Evolutionary conservation across 1,284 basidiomycete species (phyloP), one percentile per base, ranked within the genome.

Genomic region (Irpex sp.): DNA sequence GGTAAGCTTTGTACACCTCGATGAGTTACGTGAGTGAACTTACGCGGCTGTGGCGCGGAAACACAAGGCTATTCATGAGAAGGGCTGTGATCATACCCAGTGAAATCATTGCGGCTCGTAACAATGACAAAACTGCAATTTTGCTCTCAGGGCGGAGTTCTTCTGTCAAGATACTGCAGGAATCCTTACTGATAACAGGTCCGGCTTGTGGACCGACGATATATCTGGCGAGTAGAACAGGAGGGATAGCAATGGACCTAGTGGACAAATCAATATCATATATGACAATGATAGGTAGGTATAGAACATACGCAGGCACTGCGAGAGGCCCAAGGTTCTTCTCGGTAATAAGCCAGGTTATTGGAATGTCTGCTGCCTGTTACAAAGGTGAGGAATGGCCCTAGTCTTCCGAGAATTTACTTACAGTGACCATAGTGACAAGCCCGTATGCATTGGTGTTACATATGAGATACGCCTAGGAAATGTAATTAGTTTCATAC

Each of bases 11-110:
- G 8, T 37, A 8, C 55, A 44, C 40, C 8, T 21, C 15, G 60
- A 59, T 51, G 17, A 49, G 56, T 56, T 59, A 17, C 26, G 13
- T 40, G 47, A 17, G 19, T 13, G 11, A 9, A 66, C 75, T 38
- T 66, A 83, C 82, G 60, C 82, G 73, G 66, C 79, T 79, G 68
- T 84, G 81, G 51, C 80, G 74, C 57, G 82, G 83, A 65, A 81
- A 84, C 8, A 84, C 61, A 3, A 82, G 58, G 47, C 77, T 79
- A 66, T 83, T 84, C 72, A 82, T 74, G n/a, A 78, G 54, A 9
- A 84, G 66, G 3, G 82, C 83, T 4, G 77, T 77, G 31, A 83
- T 66, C 60, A 84, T 82, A 13, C 83, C 82, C 31, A 75, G 72
- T 38, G 75, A 73, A 47, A 84, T 84, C 74, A 79, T 78, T 1